phyloP scores from a whole-genome alignment of 139 green algal genomes.

The Auxenochlorella protothecoides region DNA sequence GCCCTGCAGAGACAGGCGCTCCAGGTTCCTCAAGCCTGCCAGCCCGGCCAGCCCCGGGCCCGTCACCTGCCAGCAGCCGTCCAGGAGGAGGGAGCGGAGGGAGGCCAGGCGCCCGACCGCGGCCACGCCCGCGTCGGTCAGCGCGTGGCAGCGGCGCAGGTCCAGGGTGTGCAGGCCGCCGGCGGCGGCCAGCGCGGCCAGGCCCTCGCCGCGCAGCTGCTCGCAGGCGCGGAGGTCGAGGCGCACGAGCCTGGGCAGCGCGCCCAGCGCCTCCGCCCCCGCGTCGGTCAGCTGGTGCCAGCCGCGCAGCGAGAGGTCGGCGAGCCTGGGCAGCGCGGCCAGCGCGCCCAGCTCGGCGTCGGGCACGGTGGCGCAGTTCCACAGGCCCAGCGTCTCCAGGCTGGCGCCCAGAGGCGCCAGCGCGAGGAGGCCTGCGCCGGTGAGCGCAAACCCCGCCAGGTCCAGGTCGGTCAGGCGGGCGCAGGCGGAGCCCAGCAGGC shows the following conservation, averaged over 20 bases:
- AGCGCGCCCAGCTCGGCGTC: neutral
- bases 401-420: constrained; percentile 9
- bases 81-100: constrained; percentile 28
- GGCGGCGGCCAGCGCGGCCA: constrained; percentile 2
- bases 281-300: constrained; percentile 28
- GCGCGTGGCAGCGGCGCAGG: constrained; percentile 21
- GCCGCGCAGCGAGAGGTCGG: constrained; percentile 15
- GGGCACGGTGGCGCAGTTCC: constrained; percentile 34
- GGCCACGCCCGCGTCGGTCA: constrained; percentile 28
- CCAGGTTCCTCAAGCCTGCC: constrained; percentile 3
- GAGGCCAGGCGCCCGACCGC: constrained; percentile 6
- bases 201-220: constrained; percentile 7
- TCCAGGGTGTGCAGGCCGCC: neutral
- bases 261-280: constrained; percentile 21
- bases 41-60: neutral
- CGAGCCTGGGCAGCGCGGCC: neutral
- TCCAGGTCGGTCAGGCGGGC: constrained; percentile 28
- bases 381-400: constrained; percentile 20
- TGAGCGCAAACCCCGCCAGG: constrained; percentile 26
- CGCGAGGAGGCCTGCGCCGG: neutral
- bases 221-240: constrained; percentile 31
- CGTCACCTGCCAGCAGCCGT: constrained; percentile 33
- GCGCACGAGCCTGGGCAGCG: constrained; percentile 10
- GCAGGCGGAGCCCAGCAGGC: neutral
- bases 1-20: constrained; percentile 5